These are phyloP conservation scores for Hemileccinum rubropunctum DNA, from an alignment of 768 basidiomycete genomes.

Conservation along the genomic window DNA sequence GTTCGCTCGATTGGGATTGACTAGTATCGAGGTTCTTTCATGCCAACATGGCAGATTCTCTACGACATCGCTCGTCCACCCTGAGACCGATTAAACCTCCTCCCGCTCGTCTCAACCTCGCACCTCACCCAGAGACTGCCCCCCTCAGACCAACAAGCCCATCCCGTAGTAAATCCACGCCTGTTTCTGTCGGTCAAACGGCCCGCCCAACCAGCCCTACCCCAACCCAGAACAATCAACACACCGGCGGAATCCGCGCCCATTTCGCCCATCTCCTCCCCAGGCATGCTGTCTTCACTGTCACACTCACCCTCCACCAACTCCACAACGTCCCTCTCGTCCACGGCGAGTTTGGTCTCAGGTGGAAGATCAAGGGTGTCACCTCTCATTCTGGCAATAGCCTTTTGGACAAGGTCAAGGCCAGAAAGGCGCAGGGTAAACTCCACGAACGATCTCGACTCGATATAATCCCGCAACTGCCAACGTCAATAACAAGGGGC, in stretches of 20 bases:
- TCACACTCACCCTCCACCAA: conserved; percentile 59
- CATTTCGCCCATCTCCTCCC: conserved; percentile 62
- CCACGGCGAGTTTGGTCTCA: conserved; percentile 63
- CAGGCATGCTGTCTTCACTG: conserved; percentile 64
- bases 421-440: conserved; percentile 16
- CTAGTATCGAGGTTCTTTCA: not conserved
- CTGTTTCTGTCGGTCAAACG: not conserved
- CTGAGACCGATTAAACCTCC: conserved; percentile 9
- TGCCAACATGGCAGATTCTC: conserved; percentile 2
- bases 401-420: conserved; percentile 41
- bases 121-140: not conserved
- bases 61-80: conserved; percentile 22
- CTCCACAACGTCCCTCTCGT: conserved; percentile 71
- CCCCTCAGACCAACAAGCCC: conserved; percentile 5
- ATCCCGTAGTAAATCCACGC: not conserved
- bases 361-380: conserved; percentile 70
- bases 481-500: conserved; percentile 8
- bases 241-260: conserved; percentile 41
- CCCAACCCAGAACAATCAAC: not conserved
- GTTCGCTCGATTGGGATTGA: no score
- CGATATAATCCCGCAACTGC: not conserved
- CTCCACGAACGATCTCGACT: not conserved
- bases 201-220: conserved; percentile 10
- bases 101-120: conserved; percentile 6
- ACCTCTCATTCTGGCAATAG: conserved; percentile 40